Base-by-base conservation (phyloP, 768 basidiomycete genomes). In the Kwoniella newhampshirensis region DNA sequence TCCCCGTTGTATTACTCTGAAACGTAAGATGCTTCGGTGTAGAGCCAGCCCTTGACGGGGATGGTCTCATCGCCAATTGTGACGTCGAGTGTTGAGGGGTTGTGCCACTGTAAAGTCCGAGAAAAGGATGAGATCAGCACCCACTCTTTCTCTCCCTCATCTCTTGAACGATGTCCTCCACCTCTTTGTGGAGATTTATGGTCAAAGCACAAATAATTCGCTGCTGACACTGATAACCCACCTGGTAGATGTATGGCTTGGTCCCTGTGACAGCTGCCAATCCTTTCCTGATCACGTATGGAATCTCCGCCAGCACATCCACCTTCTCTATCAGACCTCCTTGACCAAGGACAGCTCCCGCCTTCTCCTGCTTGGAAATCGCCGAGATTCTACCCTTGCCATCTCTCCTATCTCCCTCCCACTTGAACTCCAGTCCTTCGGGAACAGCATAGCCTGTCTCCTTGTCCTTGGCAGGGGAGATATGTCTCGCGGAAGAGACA, bases 231-330 rank as follows among this genome's bases (percentile, higher is more conserved):
- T 21, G 23, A 11, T 21, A 18, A 78, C 84, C 52, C 51, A 87
- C 91, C 83, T 93, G 90, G 77, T 94, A 96, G 75, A 94, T 88
- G 75, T 86, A 93, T 0, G 91, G 94, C 76, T 93, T 92, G 20
- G 89, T 91, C 37, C 90, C 88, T 36, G 92, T 85, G 35, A 91
- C 91, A 68, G 94, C 94, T 70, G 87, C 90, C 64, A 99, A 86
- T 60, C 91, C 87, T 76, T 91, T 85, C 80, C 91, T 91, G 75
- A 99, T 78, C 52, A 94, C 85, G 59, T 87, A 86, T 11, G 96
- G 96, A 62, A 96, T 89, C 79, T 99, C 93, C 4, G 88, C 92
- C 8, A 99, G 82, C 2, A 98, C 85, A 69, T 99, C 92, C 25
- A 98, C 89, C 63, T 74, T 75, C 59, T 76, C 73, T 12, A 75